Evolutionary conservation across 176 grass and related monocot species (phyloP).

Genomic region (Melocanna baccifera): DNA sequence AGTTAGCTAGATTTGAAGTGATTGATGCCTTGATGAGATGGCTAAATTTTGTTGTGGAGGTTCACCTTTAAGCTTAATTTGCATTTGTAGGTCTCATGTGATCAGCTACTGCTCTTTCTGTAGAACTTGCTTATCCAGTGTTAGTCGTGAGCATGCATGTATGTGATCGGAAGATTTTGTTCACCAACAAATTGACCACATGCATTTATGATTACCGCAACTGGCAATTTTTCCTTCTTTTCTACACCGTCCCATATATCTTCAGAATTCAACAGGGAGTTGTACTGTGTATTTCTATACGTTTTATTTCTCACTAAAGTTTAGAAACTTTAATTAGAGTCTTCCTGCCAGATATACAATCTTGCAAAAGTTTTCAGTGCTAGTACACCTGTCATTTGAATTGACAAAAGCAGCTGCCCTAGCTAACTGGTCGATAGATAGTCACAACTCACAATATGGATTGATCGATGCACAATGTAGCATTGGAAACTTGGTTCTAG

Average conservation of each 20-base stretch:
- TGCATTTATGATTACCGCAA: neutral
- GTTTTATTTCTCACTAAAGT: neutral
- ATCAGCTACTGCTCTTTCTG: neutral
- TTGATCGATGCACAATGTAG: neutral
- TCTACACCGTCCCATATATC: neutral
- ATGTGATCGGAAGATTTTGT: neutral
- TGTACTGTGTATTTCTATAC: neutral
- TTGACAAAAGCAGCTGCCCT: neutral
- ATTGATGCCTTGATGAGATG: neutral
- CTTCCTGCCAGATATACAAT: neutral
- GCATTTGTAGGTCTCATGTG: neutral
- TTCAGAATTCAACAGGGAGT: neutral
- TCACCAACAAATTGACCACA: neutral
- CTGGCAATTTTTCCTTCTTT: neutral
- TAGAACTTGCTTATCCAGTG: neutral
- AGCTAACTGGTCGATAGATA: neutral
- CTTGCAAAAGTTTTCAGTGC: neutral
- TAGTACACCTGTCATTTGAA: neutral
- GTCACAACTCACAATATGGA: neutral
- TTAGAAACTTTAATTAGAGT: neutral
- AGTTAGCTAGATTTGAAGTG: neutral
- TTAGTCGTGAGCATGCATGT: neutral
- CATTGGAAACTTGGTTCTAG: neutral
- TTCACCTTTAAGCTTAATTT: slow-evolving; percentile 5
- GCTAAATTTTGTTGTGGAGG: neutral